Evolutionary conservation across 345 rosid genomes (phyloP).

Genomic region (Ricinus communis): DNA sequence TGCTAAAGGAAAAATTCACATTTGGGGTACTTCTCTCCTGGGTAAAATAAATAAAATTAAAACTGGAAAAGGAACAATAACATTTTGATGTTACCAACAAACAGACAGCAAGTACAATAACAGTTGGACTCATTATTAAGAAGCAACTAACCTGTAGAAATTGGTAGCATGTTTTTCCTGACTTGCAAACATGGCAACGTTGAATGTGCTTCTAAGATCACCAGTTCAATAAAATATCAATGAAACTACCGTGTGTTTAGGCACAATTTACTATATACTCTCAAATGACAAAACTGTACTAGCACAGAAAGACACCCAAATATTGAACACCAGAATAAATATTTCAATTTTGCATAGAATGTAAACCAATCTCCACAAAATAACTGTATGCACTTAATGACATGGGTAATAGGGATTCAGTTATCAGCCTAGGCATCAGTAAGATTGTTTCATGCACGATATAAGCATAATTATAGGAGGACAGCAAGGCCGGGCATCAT

Average conservation of each 20-base stretch:
- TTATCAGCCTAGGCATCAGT: not conserved
- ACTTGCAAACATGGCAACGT: slow-evolving; percentile 56
- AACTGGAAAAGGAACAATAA: slow-evolving; percentile 4
- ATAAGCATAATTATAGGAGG: not conserved
- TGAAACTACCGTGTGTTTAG: slow-evolving; percentile 1
- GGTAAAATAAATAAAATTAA: slow-evolving; percentile 16
- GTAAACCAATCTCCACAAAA: too few relatives aligned
- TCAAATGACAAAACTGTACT: not conserved
- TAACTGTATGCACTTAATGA: too few relatives aligned
- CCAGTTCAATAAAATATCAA: slow-evolving; percentile 12
- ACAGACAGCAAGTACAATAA: not conserved
- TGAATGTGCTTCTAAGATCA: slow-evolving; percentile 57
- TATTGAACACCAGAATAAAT: too few relatives aligned
- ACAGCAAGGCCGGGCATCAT: not conserved
- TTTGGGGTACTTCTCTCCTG: slow-evolving; percentile 63
- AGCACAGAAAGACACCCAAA: not conserved
- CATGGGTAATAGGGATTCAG: too few relatives aligned
- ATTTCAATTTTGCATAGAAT: too few relatives aligned
- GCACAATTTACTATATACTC: not conserved
- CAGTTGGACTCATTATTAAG: not conserved
- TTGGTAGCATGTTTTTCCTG: slow-evolving; percentile 57
- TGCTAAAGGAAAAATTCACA: slow-evolving; percentile 42
- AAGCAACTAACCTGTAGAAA: slow-evolving; percentile 48
- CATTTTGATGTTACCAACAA: slow-evolving; percentile 11
- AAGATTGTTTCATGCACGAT: not conserved